These are phyloP conservation scores for Fusarium falciforme DNA, from an alignment of 2,329 filamentous ascomycete species.

Conservation along the genomic window DNA sequence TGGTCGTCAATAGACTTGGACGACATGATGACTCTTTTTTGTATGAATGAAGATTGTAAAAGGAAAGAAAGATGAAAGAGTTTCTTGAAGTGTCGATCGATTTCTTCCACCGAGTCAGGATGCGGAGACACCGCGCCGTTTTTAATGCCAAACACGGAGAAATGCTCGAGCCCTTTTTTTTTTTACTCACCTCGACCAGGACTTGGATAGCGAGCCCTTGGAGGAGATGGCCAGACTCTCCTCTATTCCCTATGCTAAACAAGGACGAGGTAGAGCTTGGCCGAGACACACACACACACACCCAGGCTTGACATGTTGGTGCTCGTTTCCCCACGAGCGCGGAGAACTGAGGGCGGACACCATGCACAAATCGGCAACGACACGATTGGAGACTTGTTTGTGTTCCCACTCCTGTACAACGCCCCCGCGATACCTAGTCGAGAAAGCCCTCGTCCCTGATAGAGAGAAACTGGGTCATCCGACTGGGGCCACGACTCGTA, in stretches of 20 bases:
- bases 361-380: neutral
- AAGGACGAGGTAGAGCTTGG: neutral
- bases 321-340: neutral
- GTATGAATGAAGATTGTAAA: neutral
- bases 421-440: neutral
- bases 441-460: neutral
- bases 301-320: neutral
- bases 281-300: neutral
- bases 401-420: neutral
- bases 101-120: neutral
- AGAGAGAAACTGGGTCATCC: neutral
- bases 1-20: neutral
- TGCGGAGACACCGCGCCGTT: neutral
- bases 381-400: neutral
- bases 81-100: neutral
- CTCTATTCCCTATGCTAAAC: neutral
- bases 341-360: neutral
- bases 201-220: neutral
- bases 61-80: neutral
- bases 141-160: conserved; percentile 2
- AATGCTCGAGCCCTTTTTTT: neutral
- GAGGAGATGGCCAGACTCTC: neutral
- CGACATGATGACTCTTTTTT: neutral
- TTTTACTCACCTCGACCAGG: neutral
- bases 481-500: neutral